phyloP scores from a whole-genome alignment of 805 yeast species.

The Candida methanosorbosa region DNA sequence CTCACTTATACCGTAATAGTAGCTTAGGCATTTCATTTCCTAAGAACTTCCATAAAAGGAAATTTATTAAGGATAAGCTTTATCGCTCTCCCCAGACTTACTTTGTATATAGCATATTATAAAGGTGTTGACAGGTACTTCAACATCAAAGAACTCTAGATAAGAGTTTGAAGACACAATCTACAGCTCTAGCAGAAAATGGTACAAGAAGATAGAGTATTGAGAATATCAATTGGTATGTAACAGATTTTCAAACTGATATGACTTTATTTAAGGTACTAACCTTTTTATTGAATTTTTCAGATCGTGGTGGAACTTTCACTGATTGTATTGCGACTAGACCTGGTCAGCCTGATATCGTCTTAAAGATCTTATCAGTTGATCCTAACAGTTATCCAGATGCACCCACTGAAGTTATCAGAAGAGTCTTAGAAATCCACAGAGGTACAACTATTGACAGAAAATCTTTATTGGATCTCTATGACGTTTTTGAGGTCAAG shows the following conservation, averaged over 20 bases:
- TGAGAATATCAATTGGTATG: conserved; percentile 1
- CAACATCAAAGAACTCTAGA: too few relatives aligned
- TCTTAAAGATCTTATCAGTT: background rate
- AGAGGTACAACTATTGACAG: background rate
- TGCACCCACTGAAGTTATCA: conserved; percentile 1
- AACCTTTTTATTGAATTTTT: background rate
- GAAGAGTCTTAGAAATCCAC: conserved; percentile 1
- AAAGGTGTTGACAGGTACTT: too few relatives aligned
- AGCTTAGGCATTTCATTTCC: too few relatives aligned
- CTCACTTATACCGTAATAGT: too few relatives aligned
- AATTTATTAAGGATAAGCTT: too few relatives aligned
- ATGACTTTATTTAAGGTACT: background rate
- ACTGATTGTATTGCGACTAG: conserved; percentile 44
- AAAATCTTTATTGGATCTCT: background rate
- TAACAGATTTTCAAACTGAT: background rate
- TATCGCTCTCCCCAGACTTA: too few relatives aligned
- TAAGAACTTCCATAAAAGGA: too few relatives aligned
- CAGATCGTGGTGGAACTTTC: conserved; percentile 71
- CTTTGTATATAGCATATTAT: too few relatives aligned
- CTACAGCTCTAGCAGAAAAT: too few relatives aligned
- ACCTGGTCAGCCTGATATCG: background rate
- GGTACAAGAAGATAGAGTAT: background rate
- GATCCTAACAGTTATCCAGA: conserved; percentile 1
- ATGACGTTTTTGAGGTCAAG: background rate
- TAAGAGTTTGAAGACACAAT: too few relatives aligned